Conservation (phyloP, 139 green algal genomes). For the Chlorella sp. region DNA sequence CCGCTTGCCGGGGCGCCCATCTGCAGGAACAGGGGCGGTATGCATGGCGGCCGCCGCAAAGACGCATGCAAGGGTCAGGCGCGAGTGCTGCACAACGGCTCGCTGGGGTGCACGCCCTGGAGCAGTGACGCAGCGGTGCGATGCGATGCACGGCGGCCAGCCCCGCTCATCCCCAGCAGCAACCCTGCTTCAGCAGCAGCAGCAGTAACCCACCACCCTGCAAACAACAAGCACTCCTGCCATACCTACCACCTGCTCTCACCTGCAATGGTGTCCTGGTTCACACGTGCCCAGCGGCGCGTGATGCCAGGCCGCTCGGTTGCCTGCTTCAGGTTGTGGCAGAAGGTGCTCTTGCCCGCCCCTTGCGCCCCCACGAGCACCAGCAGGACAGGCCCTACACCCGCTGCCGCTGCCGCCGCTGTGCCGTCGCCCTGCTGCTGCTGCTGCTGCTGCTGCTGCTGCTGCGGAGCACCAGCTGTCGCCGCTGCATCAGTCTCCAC, state of each 20-base stretch:
- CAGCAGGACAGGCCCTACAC: conserved; percentile 36
- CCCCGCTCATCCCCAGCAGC: too few relatives aligned
- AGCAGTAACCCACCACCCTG: too few relatives aligned
- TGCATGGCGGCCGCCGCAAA: too few relatives aligned
- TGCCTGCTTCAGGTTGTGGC: conserved; percentile 30
- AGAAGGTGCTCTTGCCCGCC: conserved; percentile 80
- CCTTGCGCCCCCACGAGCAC: conserved; percentile 52
- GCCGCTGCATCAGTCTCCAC: background rate
- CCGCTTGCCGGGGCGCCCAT: conserved; percentile 59
- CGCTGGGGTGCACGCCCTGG: too few relatives aligned
- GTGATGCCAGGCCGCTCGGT: background rate
- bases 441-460: background rate
- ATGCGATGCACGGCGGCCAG: too few relatives aligned
- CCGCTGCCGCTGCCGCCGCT: background rate
- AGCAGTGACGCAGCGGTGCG: too few relatives aligned
- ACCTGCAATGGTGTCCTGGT: conserved; percentile 64
- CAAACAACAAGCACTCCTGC: too few relatives aligned
- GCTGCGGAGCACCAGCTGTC: background rate
- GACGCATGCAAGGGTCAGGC: too few relatives aligned
- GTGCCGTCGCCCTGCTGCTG: background rate
- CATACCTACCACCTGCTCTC: too few relatives aligned
- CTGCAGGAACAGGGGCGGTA: too few relatives aligned
- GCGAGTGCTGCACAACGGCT: too few relatives aligned
- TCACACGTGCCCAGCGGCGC: conserved; percentile 52
- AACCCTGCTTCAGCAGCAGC: too few relatives aligned